A percentile compares a stretch with the other conserved stretches of the same genome.
Evolutionary conservation across 768 basidiomycete species (phyloP).

Genomic region (Boletus insuetus): DNA sequence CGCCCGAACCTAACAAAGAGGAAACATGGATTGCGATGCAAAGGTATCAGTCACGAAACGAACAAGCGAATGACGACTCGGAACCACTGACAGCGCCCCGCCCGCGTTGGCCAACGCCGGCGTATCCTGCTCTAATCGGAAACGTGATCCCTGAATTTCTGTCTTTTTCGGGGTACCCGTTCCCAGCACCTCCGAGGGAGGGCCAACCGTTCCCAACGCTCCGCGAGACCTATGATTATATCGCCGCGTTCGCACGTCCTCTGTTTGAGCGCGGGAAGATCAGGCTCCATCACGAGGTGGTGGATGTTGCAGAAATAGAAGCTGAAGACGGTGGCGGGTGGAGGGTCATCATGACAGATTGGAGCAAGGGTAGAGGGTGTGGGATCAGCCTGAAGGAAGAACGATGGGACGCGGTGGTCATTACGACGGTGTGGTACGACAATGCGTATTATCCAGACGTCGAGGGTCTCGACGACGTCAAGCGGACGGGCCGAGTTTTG

Average conservation of each 20-base stretch:
- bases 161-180: constrained; percentile 30
- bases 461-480: constrained; percentile 40
- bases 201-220: constrained; percentile 32
- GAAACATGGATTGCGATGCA: no score
- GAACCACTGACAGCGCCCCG: neutral
- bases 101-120: constrained; percentile 44
- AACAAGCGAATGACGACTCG: neutral
- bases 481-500: constrained; percentile 33
- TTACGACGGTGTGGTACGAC: constrained; percentile 47
- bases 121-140: constrained; percentile 47
- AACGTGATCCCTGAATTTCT: constrained; percentile 47
- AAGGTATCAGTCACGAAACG: constrained; percentile 16
- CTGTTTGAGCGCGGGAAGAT: constrained; percentile 32
- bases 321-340: constrained; percentile 32
- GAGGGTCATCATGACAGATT: constrained; percentile 38
- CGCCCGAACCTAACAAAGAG: no score
- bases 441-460: constrained; percentile 43
- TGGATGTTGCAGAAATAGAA: constrained; percentile 35
- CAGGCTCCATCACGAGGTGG: constrained; percentile 41
- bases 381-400: constrained; percentile 30
- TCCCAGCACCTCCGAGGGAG: constrained; percentile 22
- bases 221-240: constrained; percentile 27
- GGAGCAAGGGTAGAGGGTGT: constrained; percentile 25
- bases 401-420: constrained; percentile 48
- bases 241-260: constrained; percentile 26